Evolutionary conservation across 345 rosid species (phyloP).

Genomic region (Eucalyptus dawsonii): DNA sequence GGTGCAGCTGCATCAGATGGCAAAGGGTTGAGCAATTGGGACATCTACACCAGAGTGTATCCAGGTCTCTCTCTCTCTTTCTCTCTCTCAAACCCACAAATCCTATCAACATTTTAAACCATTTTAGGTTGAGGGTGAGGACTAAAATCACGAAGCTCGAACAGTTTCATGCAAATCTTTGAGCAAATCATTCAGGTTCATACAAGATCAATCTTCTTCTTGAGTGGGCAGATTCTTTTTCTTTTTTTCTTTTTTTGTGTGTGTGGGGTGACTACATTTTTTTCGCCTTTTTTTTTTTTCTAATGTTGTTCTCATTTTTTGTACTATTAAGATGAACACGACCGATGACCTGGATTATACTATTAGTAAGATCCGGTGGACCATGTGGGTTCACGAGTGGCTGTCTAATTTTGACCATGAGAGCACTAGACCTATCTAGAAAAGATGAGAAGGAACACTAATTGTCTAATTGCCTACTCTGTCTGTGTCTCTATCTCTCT

Average conservation of each 20-base stretch:
- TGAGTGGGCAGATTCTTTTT: background rate
- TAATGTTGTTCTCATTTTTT: background rate
- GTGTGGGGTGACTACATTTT: background rate
- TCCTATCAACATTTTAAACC: too few species aligned
- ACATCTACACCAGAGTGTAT: background rate
- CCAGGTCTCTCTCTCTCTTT: background rate
- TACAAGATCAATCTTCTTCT: background rate
- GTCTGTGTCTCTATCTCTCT: background rate
- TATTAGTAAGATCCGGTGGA: background rate
- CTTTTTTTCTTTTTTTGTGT: background rate
- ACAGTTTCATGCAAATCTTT: background rate
- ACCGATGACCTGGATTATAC: background rate
- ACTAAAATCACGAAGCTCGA: background rate
- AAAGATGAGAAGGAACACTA: background rate
- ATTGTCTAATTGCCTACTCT: background rate
- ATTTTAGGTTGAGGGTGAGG: background rate
- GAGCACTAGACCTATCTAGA: background rate
- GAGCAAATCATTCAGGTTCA: background rate
- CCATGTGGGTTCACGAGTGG: background rate
- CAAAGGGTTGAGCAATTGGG: constrained; percentile 3
- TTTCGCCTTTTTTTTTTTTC: background rate
- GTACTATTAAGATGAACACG: too few species aligned
- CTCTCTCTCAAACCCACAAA: background rate
- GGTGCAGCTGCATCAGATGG: constrained; percentile 3
- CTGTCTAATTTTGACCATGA: background rate